phyloP scores from a whole-genome alignment of 1,139 yeast species.

The Starmera stellimalicola region DNA sequence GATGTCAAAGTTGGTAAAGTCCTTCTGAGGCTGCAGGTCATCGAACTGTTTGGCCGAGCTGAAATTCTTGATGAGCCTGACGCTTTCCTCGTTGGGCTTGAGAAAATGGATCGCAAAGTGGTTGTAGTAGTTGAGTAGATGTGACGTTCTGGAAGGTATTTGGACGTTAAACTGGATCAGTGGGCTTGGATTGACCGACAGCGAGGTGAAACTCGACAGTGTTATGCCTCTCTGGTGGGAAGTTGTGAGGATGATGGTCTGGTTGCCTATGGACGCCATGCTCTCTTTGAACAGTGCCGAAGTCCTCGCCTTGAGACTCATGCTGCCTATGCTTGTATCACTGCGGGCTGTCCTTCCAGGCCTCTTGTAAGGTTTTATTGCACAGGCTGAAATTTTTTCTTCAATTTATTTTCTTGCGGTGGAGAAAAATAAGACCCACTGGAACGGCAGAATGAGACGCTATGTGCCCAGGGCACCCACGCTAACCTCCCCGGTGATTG shows the following conservation, averaged over 20 bases:
- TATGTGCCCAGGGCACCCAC: no score
- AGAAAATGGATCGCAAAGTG: conserved; percentile 68
- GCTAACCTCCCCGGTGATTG: neutral
- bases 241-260: conserved; percentile 32
- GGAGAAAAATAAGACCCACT: no score
- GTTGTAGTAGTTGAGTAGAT: conserved; percentile 43
- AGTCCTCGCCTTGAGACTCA: neutral
- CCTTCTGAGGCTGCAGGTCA: conserved; percentile 23
- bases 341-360: neutral
- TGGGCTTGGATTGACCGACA: conserved; percentile 66
- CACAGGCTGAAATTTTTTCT: neutral
- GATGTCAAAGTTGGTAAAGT: conserved; percentile 27
- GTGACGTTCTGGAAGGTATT: conserved; percentile 71
- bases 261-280: conserved; percentile 29
- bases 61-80: conserved; percentile 46
- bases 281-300: conserved; percentile 22
- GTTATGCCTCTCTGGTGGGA: conserved; percentile 54
- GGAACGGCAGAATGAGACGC: neutral
- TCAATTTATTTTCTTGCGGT: neutral
- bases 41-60: conserved; percentile 43
- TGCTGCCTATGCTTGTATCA: neutral
- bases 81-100: conserved; percentile 46
- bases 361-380: neutral
- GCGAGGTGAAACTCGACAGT: conserved; percentile 69
- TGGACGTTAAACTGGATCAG: conserved; percentile 74